Evolutionary conservation across 805 yeast species (phyloP), one percentile per base, ranked within the genome.

Genomic region (Wickerhamomyces rabaulensis): DNA sequence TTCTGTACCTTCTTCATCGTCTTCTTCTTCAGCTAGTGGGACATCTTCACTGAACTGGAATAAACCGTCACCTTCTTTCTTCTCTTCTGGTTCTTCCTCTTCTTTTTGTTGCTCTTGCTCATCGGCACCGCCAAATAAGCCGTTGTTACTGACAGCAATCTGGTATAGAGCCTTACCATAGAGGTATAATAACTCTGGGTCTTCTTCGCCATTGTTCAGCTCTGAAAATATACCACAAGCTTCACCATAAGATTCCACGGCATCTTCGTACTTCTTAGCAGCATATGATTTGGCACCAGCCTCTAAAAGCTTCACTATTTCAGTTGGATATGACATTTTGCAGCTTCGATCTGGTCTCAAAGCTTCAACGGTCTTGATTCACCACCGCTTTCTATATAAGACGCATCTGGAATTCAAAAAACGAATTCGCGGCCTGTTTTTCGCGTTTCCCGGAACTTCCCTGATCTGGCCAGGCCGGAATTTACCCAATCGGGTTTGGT

Each of bases 141-240:
- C 91, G 2, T 89, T 80, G 40, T 78, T 83, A 17, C 79, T 68
- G 9, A 87, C 85, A 0, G 91, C 97, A 35, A 79, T 76, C 52
- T 82, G 85, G 66, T 84, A 90, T 33, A 91, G 65, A 0, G 96
- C 81, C 61, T 82, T 80, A 2, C 96, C 97, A 53, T 90, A 90
- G 37, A 85, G 64, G 53, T 75, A 80, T 56, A 90, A 69, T 53
- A 88, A 71, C 50, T 87, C 87, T 6, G 94, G 84, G 50, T 78
- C 77, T 52, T 89, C 95, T 40, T 77, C 76, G n/a, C 78, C 80
- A 13, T 74, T 70, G 20, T 73, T 67, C 36, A 71, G 71, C 12
- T 67, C 66, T 42, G 79, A 74, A 53, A 67, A 73, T 39, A 63
- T 51, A 48, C 77, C 84, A 61, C 95, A 88, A 1, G 94, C 90